phyloP scores from a whole-genome alignment of 1,284 basidiomycete genomes.

The Thecaphora thlaspeos region DNA sequence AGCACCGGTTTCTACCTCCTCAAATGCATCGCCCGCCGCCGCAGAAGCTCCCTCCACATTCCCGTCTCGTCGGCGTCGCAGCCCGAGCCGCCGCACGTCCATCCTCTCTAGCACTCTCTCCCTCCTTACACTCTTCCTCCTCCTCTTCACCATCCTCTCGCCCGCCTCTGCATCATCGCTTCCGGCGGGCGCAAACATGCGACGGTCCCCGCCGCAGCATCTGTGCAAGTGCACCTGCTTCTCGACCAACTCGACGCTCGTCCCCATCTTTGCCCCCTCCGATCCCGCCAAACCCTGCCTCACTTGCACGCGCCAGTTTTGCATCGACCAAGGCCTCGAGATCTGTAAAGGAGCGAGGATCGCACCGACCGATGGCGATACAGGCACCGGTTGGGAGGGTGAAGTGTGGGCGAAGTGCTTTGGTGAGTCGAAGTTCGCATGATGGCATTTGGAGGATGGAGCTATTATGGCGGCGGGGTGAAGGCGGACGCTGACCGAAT shows the following conservation, averaged over 20 bases:
- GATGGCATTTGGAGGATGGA: too few relatives aligned
- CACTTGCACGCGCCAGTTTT: constrained; percentile 57
- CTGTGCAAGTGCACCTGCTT: constrained; percentile 58
- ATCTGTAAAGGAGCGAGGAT: constrained; percentile 53
- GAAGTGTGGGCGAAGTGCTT: constrained; percentile 58
- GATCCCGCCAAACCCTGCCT: constrained; percentile 47
- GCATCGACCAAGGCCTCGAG: constrained; percentile 49
- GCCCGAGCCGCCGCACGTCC: constrained; percentile 2
- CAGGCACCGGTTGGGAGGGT: constrained; percentile 56
- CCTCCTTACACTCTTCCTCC: constrained; percentile 16
- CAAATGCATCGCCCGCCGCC: too few relatives aligned
- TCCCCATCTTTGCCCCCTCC: constrained; percentile 46
- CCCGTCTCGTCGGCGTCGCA: not conserved
- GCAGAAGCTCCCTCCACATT: too few relatives aligned
- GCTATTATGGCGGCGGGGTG: too few relatives aligned
- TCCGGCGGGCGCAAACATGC: not conserved
- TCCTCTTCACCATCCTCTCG: constrained; percentile 8
- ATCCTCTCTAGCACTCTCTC: constrained; percentile 12
- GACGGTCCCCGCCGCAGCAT: constrained; percentile 20
- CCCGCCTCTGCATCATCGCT: constrained; percentile 2
- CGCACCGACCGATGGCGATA: constrained; percentile 49
- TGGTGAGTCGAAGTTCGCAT: not conserved
- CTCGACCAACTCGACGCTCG: constrained; percentile 55
- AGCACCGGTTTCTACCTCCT: too few relatives aligned
- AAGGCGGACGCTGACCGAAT: too few relatives aligned